Base-by-base conservation (phyloP, 345 rosid genomes). In the Brassica carinata region DNA sequence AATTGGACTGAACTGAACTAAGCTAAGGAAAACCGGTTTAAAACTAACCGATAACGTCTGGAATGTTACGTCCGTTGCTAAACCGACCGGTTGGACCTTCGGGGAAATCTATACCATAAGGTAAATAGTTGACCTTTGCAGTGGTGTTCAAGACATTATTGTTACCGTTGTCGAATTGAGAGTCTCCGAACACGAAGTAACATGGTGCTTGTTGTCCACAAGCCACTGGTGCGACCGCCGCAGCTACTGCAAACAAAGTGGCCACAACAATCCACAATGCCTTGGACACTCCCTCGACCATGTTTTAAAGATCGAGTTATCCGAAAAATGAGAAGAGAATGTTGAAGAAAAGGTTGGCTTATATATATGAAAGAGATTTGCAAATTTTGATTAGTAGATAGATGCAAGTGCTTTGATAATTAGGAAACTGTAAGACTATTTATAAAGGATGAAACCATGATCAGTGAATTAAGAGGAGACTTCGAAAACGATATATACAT, bases 171-270 rank as follows among this genome's bases (percentile, higher is more conserved):
- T 91, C 93, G 1, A 84, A 85, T 71, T 86, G 71, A 0, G 96
- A 91, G 68, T 88, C 96, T 48, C 96, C 93, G 3, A 91, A 89
- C 69, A 91, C 84, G 72, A 88, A 91, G 86, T 83, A 91, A 76
- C 93, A 88, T 14, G 87, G 85, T 0, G 64, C 85, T 69, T 83
- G 77, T 11, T 79, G 86, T 48, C 67, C 84, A 64, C 55, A 64
- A 23, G 55, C 69, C 40, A 7, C 58, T 26, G 65, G 73, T 40
- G 30, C 30, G 3, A 70, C 73, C 58, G 27, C 36, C 0, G 43
- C 38, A 1, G 17, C 66, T 7, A 58, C 29, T 55, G 29, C 74
- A 15, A 81, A 30, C 65, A 81, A 43, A 23, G 34, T 81, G 74
- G 71, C 84, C 48, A 72, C 48, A 15, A 43, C 26, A 5, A 72